Evolutionary conservation across 257 asterid species (phyloP).

Genomic region (Handroanthus guayacan): DNA sequence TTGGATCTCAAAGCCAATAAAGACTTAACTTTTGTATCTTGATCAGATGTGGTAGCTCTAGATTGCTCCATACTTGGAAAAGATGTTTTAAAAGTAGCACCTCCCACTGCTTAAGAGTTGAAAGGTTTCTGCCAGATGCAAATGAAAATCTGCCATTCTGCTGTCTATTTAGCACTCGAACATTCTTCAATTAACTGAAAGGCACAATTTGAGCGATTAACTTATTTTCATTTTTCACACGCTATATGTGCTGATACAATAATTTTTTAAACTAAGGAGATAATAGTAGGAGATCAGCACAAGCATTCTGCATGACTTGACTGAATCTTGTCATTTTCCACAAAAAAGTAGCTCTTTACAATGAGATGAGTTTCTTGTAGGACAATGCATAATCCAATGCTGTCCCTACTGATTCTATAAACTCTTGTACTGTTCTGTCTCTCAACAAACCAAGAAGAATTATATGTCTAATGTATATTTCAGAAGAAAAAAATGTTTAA

Average conservation of each 20-base stretch:
- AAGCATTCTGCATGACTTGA: neutral
- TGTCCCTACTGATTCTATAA: neutral
- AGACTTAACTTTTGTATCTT: neutral
- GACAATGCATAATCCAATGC: neutral
- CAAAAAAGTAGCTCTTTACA: neutral
- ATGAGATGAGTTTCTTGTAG: neutral
- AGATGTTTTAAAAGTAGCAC: neutral
- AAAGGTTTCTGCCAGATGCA: neutral
- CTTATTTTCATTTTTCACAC: neutral
- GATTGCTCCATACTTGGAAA: neutral
- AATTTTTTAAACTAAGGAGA: neutral
- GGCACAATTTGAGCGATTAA: neutral
- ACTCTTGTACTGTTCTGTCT: neutral
- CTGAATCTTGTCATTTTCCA: constrained; percentile 1
- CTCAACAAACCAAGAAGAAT: neutral
- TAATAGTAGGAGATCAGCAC: neutral
- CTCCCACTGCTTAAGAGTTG: neutral
- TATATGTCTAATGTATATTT: neutral
- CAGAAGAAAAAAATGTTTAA: neutral
- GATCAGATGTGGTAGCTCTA: neutral
- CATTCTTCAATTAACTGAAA: neutral
- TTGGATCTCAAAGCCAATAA: constrained; percentile 4
- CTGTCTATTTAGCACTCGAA: neutral
- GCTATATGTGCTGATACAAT: neutral
- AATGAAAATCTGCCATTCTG: constrained; percentile 5